Conservation (phyloP, 2,329 filamentous ascomycete species). For the Pyrenochaeta sp. region DNA sequence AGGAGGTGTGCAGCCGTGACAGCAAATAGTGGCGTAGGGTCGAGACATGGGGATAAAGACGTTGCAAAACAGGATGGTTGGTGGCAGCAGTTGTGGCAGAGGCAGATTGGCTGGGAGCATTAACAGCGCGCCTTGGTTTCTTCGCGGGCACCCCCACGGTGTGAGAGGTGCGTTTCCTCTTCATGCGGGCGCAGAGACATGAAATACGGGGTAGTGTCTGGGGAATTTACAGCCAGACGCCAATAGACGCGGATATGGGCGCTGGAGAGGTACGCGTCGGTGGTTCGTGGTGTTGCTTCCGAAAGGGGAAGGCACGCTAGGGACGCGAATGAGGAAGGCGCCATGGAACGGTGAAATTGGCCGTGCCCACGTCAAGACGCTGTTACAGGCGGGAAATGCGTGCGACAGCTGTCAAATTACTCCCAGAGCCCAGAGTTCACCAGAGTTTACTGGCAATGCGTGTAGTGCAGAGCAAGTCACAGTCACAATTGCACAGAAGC, state of each 20-base stretch:
- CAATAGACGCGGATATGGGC: neutral
- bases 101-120: slow-evolving; percentile 38
- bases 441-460: no score
- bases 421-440: no score
- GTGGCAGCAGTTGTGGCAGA: slow-evolving; percentile 40
- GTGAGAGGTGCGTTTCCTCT: slow-evolving; percentile 38
- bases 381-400: no score
- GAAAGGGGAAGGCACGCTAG: slow-evolving; percentile 6
- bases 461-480: no score
- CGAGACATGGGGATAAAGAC: slow-evolving; percentile 71
- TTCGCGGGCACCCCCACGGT: slow-evolving; percentile 28
- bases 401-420: slow-evolving; percentile 4
- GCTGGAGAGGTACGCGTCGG: neutral
- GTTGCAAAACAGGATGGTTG: slow-evolving; percentile 70
- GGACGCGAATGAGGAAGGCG: slow-evolving; percentile 1
- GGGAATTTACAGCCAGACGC: neutral
- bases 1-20: slow-evolving; percentile 69
- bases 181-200: slow-evolving; percentile 29
- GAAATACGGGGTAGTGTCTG: neutral
- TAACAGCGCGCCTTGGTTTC: slow-evolving; percentile 25
- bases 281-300: slow-evolving; percentile 1
- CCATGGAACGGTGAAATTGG: neutral
- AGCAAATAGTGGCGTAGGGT: slow-evolving; percentile 76
- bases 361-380: no score
- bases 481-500: no score